Evolutionary conservation across 768 basidiomycete genomes (phyloP).

Genomic region (Mycena chlorophos): DNA sequence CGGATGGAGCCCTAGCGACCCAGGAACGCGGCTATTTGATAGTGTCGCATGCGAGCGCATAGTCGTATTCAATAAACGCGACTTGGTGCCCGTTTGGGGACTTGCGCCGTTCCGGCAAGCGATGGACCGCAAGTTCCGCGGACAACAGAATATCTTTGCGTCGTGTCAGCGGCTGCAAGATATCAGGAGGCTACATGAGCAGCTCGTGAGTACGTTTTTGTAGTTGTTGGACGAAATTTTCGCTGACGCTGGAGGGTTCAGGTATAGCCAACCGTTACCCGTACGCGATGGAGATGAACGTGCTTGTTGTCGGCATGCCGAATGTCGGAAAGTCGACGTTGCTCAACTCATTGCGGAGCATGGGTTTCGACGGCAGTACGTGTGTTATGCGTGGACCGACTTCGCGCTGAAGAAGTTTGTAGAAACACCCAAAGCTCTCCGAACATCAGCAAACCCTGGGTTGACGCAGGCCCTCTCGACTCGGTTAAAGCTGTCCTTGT

Average conservation of each 20-base stretch:
- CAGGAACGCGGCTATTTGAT: conserved; percentile 39
- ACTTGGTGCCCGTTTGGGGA: conserved; percentile 87
- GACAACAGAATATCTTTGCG: conserved; percentile 68
- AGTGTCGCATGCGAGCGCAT: conserved; percentile 72
- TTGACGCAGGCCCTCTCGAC: conserved; percentile 88
- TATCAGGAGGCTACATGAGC: conserved; percentile 60
- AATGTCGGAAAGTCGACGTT: conserved; percentile 97
- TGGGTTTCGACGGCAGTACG: conserved; percentile 86
- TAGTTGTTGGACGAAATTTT: not conserved
- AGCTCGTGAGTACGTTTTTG: conserved; percentile 69
- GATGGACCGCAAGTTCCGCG: conserved; percentile 70
- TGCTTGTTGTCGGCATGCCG: conserved; percentile 97
- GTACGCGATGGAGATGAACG: conserved; percentile 76
- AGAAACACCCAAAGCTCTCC: conserved; percentile 86
- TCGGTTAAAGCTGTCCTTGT: conserved; percentile 77
- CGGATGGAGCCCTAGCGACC: conserved; percentile 52
- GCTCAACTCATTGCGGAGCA: conserved; percentile 83
- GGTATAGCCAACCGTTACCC: conserved; percentile 70
- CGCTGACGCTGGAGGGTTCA: conserved; percentile 27
- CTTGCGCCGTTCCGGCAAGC: conserved; percentile 79
- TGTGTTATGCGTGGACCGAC: conserved; percentile 19
- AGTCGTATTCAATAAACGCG: conserved; percentile 90
- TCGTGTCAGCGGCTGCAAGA: conserved; percentile 70
- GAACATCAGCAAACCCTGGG: conserved; percentile 87
- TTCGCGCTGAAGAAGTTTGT: no score